Base-by-base conservation (phyloP, 306 rosid species). In the Glycine soja region DNA sequence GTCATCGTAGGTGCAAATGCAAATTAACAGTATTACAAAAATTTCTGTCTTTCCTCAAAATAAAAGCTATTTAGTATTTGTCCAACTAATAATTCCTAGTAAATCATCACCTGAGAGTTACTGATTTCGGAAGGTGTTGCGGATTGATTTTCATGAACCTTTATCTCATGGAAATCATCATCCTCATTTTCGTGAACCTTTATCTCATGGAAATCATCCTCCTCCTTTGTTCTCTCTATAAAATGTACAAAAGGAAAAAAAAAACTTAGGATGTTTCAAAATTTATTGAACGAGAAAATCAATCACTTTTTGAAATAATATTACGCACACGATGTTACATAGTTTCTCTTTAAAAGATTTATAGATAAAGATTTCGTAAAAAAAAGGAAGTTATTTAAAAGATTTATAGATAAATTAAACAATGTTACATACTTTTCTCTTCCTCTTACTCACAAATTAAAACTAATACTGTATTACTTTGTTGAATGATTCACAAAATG, bases 51-150 rank as follows among this genome's bases (percentile, higher is more conserved):
- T 32, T 68, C 36, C 59, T 12, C 34, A 30, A 75, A 66, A 0
- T 16, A 12, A 46, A 54, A 69, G 40, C 52, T 68, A n/a, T 34
- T 53, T 24, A 24, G 8, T 63, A 63, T 16, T 56, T 81, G 52
- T 13, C 3, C 70, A 40, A 48, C 63, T 38, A 47, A 65, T 50
- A 72, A 56, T 32, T 43, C 13, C 46, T 2, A 63, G 48, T 50
- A 52, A 58, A 13, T 64, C 83, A 45, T 40, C 83, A 95, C 97
- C 92, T 91, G 86, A 53, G 92, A 34, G 56, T 85, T 83, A 75
- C 76, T 65, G 63, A 77, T 80, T 76, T 95, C 88, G 72, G 92
- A 83, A 58, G 86, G 88, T 86, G 85, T 51, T 50, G 91, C 74
- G 78, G 96, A 65, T 80, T 62, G 74, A 82, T 84, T 65, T 68